Evolutionary conservation across 106 monocot genomes (phyloP).

Genomic region (Vanilla planifolia): DNA sequence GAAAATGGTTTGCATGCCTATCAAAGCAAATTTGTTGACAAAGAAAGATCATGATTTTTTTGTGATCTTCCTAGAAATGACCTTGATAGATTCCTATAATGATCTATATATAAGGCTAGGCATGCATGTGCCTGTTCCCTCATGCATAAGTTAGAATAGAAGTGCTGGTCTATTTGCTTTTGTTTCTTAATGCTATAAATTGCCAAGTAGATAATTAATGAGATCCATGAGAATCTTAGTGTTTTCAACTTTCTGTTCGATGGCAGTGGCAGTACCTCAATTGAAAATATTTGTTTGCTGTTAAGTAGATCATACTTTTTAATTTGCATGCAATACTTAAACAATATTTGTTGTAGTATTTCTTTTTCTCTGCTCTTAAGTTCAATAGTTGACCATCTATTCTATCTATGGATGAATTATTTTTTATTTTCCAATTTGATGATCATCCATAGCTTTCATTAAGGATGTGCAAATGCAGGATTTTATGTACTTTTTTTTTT

Average conservation of each 20-base stretch:
- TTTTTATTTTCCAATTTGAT: neutral
- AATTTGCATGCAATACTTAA: neutral
- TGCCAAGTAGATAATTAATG: slow-evolving; percentile 1
- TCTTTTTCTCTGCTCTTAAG: neutral
- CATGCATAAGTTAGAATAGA: too few relatives aligned
- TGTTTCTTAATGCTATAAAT: neutral
- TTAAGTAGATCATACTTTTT: neutral
- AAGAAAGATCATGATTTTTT: too few relatives aligned
- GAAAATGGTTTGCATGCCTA: neutral
- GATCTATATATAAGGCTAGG: too few relatives aligned
- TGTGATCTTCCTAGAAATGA: neutral
- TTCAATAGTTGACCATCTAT: too few relatives aligned
- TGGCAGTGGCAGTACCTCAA: neutral
- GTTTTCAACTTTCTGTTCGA: neutral
- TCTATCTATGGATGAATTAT: neutral
- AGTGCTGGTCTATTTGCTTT: too few relatives aligned
- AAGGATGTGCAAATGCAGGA: too few relatives aligned
- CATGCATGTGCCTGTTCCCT: too few relatives aligned
- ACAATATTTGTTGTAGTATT: neutral
- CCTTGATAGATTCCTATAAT: neutral
- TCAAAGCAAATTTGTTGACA: too few relatives aligned
- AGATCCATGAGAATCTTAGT: neutral
- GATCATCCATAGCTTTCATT: neutral
- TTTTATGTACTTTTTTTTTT: neutral
- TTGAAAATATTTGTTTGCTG: neutral